Evolutionary conservation across 2,329 filamentous ascomycete genomes (phyloP).

Genomic region (Fusarium sp.): DNA sequence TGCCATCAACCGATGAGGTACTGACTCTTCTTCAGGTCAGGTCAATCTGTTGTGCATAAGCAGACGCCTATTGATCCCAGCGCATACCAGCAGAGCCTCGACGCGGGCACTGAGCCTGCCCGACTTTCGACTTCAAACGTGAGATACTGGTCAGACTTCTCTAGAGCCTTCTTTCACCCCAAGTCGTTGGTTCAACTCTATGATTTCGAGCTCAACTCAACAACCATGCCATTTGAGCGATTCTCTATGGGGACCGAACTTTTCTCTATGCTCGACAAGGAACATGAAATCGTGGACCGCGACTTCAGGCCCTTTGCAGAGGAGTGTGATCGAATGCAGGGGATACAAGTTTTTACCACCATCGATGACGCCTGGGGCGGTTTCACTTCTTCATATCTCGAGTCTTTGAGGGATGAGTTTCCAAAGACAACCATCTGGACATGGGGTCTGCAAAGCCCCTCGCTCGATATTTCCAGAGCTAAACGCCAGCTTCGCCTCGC

Average conservation of each 20-base stretch:
- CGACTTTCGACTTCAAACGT: slow-evolving; percentile 75
- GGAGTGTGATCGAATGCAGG: slow-evolving; percentile 93
- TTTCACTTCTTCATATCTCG: slow-evolving; percentile 77
- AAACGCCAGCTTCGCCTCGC: slow-evolving; percentile 66
- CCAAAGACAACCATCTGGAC: slow-evolving; percentile 88
- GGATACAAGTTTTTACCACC: slow-evolving; percentile 79
- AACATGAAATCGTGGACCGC: slow-evolving; percentile 89
- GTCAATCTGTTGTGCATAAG: slow-evolving; percentile 74
- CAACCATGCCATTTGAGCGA: slow-evolving; percentile 87
- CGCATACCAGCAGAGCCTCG: slow-evolving; percentile 82
- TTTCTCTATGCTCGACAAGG: slow-evolving; percentile 77
- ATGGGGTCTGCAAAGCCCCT: slow-evolving; percentile 80
- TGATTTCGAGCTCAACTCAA: slow-evolving; percentile 86
- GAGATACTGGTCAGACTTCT: slow-evolving; percentile 98
- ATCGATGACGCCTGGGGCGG: slow-evolving; percentile 85
- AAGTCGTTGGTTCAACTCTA: slow-evolving; percentile 86
- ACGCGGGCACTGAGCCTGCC: slow-evolving; percentile 75
- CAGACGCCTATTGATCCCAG: slow-evolving; percentile 75
- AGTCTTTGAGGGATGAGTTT: slow-evolving; percentile 88
- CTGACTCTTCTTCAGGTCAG: slow-evolving; percentile 62
- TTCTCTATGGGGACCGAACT: slow-evolving; percentile 86
- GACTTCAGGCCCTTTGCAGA: slow-evolving; percentile 90
- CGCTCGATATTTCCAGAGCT: slow-evolving; percentile 65
- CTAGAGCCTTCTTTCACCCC: slow-evolving; percentile 91
- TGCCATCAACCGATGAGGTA: background rate